phyloP scores from a whole-genome alignment of 2,329 filamentous ascomycete genomes.

The Sclerotinia sclerotiorum region DNA sequence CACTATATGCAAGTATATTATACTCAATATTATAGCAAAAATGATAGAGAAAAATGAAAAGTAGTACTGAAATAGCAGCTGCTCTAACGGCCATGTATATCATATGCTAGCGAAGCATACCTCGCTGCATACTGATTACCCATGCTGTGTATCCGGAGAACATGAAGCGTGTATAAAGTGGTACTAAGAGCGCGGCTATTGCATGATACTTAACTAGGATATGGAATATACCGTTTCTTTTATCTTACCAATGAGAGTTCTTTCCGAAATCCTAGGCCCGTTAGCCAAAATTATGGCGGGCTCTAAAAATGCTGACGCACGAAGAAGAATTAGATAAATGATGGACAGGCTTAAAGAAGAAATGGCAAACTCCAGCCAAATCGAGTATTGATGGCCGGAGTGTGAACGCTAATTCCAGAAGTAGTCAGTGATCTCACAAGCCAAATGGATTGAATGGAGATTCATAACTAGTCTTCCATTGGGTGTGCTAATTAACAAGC shows the following conservation, averaged over 20 bases:
- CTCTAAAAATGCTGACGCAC: constrained; percentile 23
- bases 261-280: constrained; percentile 45
- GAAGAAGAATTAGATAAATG: constrained; percentile 30
- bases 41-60: constrained; percentile 61
- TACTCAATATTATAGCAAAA: constrained; percentile 65
- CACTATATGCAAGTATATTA: constrained; percentile 64
- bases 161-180: constrained; percentile 50
- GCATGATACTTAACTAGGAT: constrained; percentile 55
- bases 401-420: constrained; percentile 47
- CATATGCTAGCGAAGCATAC: constrained; percentile 43
- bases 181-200: constrained; percentile 47
- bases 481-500: constrained; percentile 53
- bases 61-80: constrained; percentile 43
- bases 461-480: constrained; percentile 54
- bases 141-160: constrained; percentile 56
- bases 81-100: constrained; percentile 35
- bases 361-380: constrained; percentile 47
- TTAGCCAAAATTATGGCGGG: not conserved
- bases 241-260: constrained; percentile 56
- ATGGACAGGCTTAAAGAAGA: constrained; percentile 43
- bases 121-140: constrained; percentile 51
- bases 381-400: constrained; percentile 44
- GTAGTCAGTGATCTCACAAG: constrained; percentile 36
- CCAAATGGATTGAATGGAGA: constrained; percentile 54
- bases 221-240: constrained; percentile 56